Base-by-base conservation (phyloP, 2,329 filamentous ascomycete genomes). In the Monosporascus sp. region DNA sequence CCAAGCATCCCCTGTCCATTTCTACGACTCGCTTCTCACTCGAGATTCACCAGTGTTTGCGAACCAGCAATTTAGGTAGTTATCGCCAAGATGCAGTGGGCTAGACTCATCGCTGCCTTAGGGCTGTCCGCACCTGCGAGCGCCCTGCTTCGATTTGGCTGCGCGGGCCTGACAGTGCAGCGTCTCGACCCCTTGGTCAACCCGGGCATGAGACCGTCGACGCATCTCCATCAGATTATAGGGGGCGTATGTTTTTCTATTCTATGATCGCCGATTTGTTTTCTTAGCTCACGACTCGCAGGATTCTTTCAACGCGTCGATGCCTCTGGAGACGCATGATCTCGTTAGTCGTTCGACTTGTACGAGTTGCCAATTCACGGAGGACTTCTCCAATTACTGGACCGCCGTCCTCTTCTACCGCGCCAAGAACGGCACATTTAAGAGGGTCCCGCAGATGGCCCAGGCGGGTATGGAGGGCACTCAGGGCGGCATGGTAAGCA, bases 161-260 rank as follows among this genome's bases (percentile, higher is more conserved):
- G 77, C 63, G 76, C 78, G 34, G 73, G 76, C 57, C 72, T 80
- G 54, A 81, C 80, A 53, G 70, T 83, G 50, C 68, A 70, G 57
- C 61, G 68, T 1, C 58, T 70, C 25, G 68, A 70, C 54, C 68
- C 68, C 5, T 61, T 70, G 6, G 68, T 70, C 45, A 70, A 70
- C 60, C 68, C 68, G 5, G 80, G 80, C 5, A 51, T 57, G 15
- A 70, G 80, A 42, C 77, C 80, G 5, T 74, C 79, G 5, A 66
- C 69, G 6, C 81, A 84, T 65, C 72, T 81, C 8, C 82, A 84
- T 62, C 80, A 77, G 48, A 77, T 84, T 52, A 74, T 79, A 52
- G 81, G 83, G 50, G 72, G 72, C 8, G 70, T 72, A 66, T 46
- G 67, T 51, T 34, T 42, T 20, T 14, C 9, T 42, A 38, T 42